A percentile compares a stretch with the other conserved stretches of the same genome.
phyloP scores from a whole-genome alignment of 345 rosid species.

The Citrus mangshanensis region DNA sequence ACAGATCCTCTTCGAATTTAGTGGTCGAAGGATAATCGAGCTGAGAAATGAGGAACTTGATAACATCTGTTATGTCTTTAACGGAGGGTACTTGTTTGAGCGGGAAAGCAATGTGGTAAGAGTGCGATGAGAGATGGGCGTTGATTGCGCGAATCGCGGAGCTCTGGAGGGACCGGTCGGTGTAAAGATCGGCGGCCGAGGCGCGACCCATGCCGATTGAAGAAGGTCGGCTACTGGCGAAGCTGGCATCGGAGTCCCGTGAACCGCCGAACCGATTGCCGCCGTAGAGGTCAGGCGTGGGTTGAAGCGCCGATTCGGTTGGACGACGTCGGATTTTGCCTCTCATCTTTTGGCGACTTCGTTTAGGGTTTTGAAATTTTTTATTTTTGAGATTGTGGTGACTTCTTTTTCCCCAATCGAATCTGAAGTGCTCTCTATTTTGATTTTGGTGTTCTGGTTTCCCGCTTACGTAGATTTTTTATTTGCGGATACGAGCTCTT shows the following conservation, averaged over 20 bases:
- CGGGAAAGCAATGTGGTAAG: slow-evolving; percentile 37
- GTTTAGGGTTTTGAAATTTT: background rate
- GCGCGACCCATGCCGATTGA: slow-evolving; percentile 55
- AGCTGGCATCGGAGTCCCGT: slow-evolving; percentile 92
- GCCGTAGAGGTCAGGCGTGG: slow-evolving; percentile 15
- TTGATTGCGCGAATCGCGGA: slow-evolving; percentile 58
- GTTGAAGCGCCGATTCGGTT: slow-evolving; percentile 30
- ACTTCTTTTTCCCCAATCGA: background rate
- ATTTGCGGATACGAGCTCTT: too few species aligned
- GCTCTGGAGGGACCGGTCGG: slow-evolving; percentile 57
- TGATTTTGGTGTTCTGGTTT: background rate
- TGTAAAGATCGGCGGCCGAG: slow-evolving; percentile 35
- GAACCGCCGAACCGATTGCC: slow-evolving; percentile 25
- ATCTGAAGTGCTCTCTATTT: background rate
- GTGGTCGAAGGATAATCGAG: slow-evolving; percentile 41
- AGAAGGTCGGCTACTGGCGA: slow-evolving; percentile 88
- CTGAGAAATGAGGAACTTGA: slow-evolving; percentile 47
- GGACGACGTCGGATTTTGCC: background rate
- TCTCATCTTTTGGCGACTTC: background rate
- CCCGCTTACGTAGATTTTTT: background rate
- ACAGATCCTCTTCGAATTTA: slow-evolving; percentile 73
- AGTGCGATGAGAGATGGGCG: slow-evolving; percentile 57
- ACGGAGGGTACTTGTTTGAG: slow-evolving; percentile 49
- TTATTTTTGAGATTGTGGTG: too few species aligned
- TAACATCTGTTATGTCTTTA: slow-evolving; percentile 60